phyloP scores from a whole-genome alignment of 176 grass and related monocot species.

The Raddia distichophylla region DNA sequence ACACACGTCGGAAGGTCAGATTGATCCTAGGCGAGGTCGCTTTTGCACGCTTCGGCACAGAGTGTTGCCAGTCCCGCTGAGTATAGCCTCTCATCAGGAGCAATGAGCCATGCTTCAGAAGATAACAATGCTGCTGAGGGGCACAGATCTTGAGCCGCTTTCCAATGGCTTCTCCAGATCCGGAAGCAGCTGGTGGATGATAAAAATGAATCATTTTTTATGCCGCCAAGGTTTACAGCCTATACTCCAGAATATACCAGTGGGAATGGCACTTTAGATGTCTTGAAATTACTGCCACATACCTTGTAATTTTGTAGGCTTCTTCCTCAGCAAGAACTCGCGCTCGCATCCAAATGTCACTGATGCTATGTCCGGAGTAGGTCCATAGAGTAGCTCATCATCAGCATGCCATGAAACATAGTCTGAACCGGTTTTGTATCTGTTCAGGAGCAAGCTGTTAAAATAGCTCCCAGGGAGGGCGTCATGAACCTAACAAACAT shows the following conservation, averaged over 20 bases:
- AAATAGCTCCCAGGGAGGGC: slow-evolving; percentile 73
- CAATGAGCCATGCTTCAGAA: slow-evolving; percentile 82
- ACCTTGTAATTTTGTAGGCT: slow-evolving; percentile 65
- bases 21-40: slow-evolving; percentile 70
- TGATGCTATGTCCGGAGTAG: slow-evolving; percentile 77
- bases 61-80: slow-evolving; percentile 77
- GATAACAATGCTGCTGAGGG: slow-evolving; percentile 48
- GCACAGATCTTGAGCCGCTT: slow-evolving; percentile 52
- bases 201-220: neutral
- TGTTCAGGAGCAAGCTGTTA: slow-evolving; percentile 88
- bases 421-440: slow-evolving; percentile 77
- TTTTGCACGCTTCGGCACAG: slow-evolving; percentile 71
- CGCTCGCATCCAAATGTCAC: slow-evolving; percentile 80
- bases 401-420: slow-evolving; percentile 96
- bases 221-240: neutral
- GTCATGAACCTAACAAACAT: slow-evolving; percentile 65
- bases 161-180: slow-evolving; percentile 26
- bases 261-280: neutral
- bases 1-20: slow-evolving; percentile 73
- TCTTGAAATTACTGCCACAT: neutral
- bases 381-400: slow-evolving; percentile 77
- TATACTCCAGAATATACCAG: neutral
- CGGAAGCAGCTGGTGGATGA: slow-evolving; percentile 33
- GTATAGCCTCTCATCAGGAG: slow-evolving; percentile 61
- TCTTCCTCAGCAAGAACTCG: slow-evolving; percentile 69